Evolutionary conservation across 2,329 filamentous ascomycete species (phyloP), one percentile per base, ranked within the genome.

Genomic region (Fusarium concolor): DNA sequence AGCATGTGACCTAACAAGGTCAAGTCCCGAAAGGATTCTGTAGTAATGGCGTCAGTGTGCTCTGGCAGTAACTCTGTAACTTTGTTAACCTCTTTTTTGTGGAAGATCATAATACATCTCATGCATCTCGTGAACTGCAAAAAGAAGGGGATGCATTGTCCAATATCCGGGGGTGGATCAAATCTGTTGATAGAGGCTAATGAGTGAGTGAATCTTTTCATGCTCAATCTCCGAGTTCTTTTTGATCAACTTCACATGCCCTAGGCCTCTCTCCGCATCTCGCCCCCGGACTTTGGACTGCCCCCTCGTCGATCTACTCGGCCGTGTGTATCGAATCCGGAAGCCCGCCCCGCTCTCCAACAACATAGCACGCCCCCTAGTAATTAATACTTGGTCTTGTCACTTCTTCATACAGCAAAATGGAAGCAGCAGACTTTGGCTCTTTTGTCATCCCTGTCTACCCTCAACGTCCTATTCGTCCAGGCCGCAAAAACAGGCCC

Each of bases 301-400:
- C 37, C 59, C 59, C 24, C 24, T 56, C 64, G 68, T 71, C 68
- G 69, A 71, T 67, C 70, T 50, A 53, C 51, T 73, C 71, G 71
- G 71, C 26, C 39, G 66, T 73, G 71, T 71, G 71, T 60, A 22
- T 64, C 71, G 20, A 73, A 72, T 71, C 20, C 56, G 71, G 71
- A 62, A 72, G 55, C 50, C 39, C 26, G 24, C n/a, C 60, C 70
- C 62, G 70, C 24, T 26, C 24, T 26, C 24, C 24, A 26, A 26
- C 24, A 26, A 44, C 39, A 18, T 28, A 52, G 29, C 53, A 65
- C 41, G 22, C n/a, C 50, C 42, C 58, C 15, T 43, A 15, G 31
- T 37, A 29, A 37, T 12, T n/a, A n/a, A n/a, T n/a, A n/a, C n/a
- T n/a, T n/a, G n/a, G n/a, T 14, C 29, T 31, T 14, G 5, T 29